phyloP scores from a whole-genome alignment of 1,139 yeast species.

The Saccharomyces hybrid region DNA sequence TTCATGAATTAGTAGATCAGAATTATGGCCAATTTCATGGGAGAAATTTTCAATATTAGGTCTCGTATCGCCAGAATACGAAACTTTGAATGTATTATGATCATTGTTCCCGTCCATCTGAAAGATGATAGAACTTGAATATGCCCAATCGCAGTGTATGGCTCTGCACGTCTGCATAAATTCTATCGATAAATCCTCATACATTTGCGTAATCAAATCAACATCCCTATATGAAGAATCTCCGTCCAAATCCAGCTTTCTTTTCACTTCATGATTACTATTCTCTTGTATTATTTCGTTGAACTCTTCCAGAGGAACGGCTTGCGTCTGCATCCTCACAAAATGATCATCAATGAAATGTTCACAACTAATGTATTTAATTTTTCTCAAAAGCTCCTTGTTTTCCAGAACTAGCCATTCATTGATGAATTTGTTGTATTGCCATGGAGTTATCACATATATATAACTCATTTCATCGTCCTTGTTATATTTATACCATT shows the following conservation, averaged over 20 bases:
- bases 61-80: slow-evolving; percentile 94
- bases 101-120: slow-evolving; percentile 25
- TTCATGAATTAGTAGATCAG: slow-evolving; percentile 83
- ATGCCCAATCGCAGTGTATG: slow-evolving; percentile 77
- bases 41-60: slow-evolving; percentile 60
- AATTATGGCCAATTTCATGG: slow-evolving; percentile 50
- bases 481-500: slow-evolving; percentile 49
- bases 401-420: slow-evolving; percentile 65
- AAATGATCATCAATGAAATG: slow-evolving; percentile 38
- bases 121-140: slow-evolving; percentile 58
- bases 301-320: slow-evolving; percentile 28
- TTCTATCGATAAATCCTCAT: slow-evolving; percentile 27
- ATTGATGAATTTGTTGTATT: slow-evolving; percentile 53
- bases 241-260: slow-evolving; percentile 28
- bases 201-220: slow-evolving; percentile 23
- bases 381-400: slow-evolving; percentile 37
- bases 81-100: slow-evolving; percentile 46
- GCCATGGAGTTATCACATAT: slow-evolving; percentile 69
- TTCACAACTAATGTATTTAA: slow-evolving; percentile 61
- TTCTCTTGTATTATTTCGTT: slow-evolving; percentile 5
- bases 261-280: slow-evolving; percentile 25
- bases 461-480: slow-evolving; percentile 32
- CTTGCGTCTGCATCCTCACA: slow-evolving; percentile 27
- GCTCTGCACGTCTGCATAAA: slow-evolving; percentile 62
- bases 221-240: slow-evolving; percentile 21